Conservation (phyloP, 1,284 basidiomycete genomes). For the Pseudozyma pruni region DNA sequence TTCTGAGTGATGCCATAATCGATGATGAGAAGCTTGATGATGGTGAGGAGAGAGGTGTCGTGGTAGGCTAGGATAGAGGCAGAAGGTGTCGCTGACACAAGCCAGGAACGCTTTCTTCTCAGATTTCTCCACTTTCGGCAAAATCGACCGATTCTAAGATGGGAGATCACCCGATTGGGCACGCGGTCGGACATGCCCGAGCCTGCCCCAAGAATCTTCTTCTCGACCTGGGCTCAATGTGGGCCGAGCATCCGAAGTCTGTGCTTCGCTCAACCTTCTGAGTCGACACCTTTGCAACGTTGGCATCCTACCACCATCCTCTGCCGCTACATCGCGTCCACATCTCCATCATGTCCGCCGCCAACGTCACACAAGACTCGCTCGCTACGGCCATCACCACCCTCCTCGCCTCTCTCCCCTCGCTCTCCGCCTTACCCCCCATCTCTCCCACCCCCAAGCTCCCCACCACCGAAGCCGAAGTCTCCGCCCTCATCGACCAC, state of each 20-base stretch:
- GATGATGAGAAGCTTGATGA: neutral
- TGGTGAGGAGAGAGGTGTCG: neutral
- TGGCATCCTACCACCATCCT: neutral
- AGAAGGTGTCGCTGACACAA: conserved; percentile 1
- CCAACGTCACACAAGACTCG: conserved; percentile 21
- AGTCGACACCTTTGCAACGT: too few species aligned
- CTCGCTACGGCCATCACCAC: conserved; percentile 23
- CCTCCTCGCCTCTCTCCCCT: conserved; percentile 25
- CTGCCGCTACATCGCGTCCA: too few species aligned
- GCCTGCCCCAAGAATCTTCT: neutral
- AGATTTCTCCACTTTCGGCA: conserved; percentile 21
- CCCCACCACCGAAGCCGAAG: conserved; percentile 33
- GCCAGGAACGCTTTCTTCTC: conserved; percentile 1
- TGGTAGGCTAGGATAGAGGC: neutral
- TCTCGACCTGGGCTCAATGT: too few species aligned
- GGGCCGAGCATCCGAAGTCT: conserved; percentile 23
- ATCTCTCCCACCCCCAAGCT: conserved; percentile 28
- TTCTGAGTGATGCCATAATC: conserved; percentile 17
- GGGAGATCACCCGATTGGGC: conserved; percentile 10
- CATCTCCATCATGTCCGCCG: conserved; percentile 3
- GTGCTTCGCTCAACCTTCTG: neutral
- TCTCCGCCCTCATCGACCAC: conserved; percentile 60
- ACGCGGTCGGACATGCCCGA: conserved; percentile 17
- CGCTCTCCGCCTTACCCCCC: conserved; percentile 18
- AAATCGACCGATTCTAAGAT: conserved; percentile 8